These are phyloP conservation scores for Immersiella caudata DNA, from an alignment of 495 filamentous ascomycete species.

Conservation along the genomic window DNA sequence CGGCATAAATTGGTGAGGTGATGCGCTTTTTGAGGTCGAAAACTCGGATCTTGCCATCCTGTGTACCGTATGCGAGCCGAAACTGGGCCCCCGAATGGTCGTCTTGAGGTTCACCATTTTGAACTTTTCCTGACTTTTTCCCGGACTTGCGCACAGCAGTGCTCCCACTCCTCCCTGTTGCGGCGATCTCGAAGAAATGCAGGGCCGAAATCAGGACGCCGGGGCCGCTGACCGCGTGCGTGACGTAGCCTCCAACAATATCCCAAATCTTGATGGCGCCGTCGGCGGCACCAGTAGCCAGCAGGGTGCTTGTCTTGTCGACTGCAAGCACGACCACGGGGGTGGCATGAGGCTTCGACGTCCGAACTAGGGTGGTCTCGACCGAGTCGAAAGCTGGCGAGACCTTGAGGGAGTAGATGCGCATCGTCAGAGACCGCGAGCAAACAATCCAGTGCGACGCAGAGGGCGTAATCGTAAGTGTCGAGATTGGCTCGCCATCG, in stretches of 20 bases:
- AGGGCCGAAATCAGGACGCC: constrained; percentile 88
- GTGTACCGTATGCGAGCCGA: constrained; percentile 84
- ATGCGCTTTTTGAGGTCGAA: constrained; percentile 88
- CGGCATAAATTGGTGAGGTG: constrained; percentile 66
- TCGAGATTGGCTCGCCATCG: constrained; percentile 90
- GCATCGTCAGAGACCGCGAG: constrained; percentile 92
- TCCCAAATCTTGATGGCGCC: constrained; percentile 97
- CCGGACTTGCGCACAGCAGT: constrained; percentile 31
- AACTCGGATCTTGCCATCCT: constrained; percentile 87
- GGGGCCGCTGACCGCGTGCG: constrained; percentile 92
- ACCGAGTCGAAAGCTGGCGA: constrained; percentile 59
- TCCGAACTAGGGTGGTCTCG: constrained; percentile 69
- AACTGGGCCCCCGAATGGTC: constrained; percentile 55
- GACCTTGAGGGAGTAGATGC: constrained; percentile 74
- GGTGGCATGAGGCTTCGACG: constrained; percentile 85
- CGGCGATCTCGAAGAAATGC: constrained; percentile 81
- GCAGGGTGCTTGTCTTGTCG: constrained; percentile 82
- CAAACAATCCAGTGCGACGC: constrained; percentile 86
- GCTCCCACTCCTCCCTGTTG: constrained; percentile 32
- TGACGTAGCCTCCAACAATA: constrained; percentile 85
- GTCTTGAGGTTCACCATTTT: constrained; percentile 47
- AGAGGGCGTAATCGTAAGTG: constrained; percentile 81
- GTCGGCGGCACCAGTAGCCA: constrained; percentile 91
- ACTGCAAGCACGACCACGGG: constrained; percentile 83
- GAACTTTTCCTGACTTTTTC: constrained; percentile 49